These are phyloP conservation scores for Emmonsia crescens DNA, from an alignment of 2,329 filamentous ascomycete genomes.

Conservation along the genomic window DNA sequence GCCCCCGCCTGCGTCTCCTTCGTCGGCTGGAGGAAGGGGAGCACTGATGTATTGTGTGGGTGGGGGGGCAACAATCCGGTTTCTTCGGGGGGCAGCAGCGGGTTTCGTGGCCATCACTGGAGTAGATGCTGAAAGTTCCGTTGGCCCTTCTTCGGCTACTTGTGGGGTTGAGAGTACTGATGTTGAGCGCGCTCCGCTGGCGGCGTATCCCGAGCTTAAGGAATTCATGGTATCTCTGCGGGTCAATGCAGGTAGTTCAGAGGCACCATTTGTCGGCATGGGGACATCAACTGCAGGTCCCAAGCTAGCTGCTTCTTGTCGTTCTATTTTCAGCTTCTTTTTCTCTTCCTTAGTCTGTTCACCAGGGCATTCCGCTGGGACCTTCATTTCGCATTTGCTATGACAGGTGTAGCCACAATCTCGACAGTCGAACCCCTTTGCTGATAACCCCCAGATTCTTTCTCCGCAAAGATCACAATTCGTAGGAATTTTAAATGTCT, in stretches of 20 bases:
- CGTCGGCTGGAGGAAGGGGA: constrained; percentile 37
- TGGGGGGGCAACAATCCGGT: constrained; percentile 70
- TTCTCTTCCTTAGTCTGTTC: constrained; percentile 89
- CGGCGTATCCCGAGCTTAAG: constrained; percentile 75
- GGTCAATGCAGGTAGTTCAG: constrained; percentile 58
- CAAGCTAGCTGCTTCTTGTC: constrained; percentile 66
- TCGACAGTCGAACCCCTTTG: constrained; percentile 90
- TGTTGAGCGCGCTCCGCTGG: constrained; percentile 65
- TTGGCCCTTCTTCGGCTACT: constrained; percentile 41
- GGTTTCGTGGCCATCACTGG: constrained; percentile 42
- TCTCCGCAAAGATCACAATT: constrained; percentile 97
- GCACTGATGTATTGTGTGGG: constrained; percentile 69
- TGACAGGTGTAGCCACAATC: constrained; percentile 98
- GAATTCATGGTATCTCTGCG: constrained; percentile 85
- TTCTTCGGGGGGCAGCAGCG: not conserved
- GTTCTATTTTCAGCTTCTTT: constrained; percentile 81
- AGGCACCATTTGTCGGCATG: constrained; percentile 25
- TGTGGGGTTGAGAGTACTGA: constrained; percentile 45
- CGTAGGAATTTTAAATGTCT: constrained; percentile 97
- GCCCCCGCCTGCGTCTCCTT: constrained; percentile 33
- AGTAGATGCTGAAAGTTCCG: constrained; percentile 31
- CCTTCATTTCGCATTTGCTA: constrained; percentile 98
- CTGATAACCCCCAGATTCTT: constrained; percentile 90
- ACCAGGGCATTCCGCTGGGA: constrained; percentile 87
- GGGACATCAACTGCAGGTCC: constrained; percentile 20